Evolutionary conservation across 2,329 filamentous ascomycete species (phyloP), one percentile per base, ranked within the genome.

Genomic region (Nakataea oryzae): DNA sequence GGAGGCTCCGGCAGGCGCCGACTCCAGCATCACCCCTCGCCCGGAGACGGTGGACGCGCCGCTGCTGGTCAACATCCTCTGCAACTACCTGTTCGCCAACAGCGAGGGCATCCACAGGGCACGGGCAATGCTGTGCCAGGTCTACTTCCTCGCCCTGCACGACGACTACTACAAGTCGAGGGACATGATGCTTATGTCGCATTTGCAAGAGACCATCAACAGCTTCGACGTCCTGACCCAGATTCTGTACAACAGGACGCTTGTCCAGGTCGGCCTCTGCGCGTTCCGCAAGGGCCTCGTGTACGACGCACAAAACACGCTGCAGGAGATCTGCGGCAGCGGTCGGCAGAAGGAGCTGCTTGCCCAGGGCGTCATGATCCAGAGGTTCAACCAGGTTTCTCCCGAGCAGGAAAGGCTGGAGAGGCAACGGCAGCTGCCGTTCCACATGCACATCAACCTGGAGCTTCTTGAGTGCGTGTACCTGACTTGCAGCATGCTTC

Each of bases 371-470:
- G 91, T 99, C 65, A 96, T 97, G 82, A 95, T 99, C 75, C 95
- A 99, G 80, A 86, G 95, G 69, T 99, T 93, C 79, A 93, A 86
- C 70, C 93, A 96, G 72, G 95, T 99, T 65, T 95, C 93, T 47
- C 95, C 95, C 24, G 95, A 99, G 78, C 95, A 99, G 78, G 95
- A 99, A 80, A 90, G 93, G 67, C 84, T 97, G 54, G 95, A 99
- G 81, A 91, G 95, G 74, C 93, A 97, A 79, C 88, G 95, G 70
- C 95, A 99, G 79, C 85, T 99, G 68, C 95, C 95, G 50, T 99
- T 99, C 87, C 95, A 99, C 81, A 97, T 99, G 92, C 95, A 99
- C 84, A 99, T 99, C 82, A 99, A 99, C 82, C 85, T 99, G 61
- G 95, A 99, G 76, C 86, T 99, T 62, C 85, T 99, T 54, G 95